Base-by-base conservation (phyloP, 140 eudicot species). In the Bidens hawaiensis region DNA sequence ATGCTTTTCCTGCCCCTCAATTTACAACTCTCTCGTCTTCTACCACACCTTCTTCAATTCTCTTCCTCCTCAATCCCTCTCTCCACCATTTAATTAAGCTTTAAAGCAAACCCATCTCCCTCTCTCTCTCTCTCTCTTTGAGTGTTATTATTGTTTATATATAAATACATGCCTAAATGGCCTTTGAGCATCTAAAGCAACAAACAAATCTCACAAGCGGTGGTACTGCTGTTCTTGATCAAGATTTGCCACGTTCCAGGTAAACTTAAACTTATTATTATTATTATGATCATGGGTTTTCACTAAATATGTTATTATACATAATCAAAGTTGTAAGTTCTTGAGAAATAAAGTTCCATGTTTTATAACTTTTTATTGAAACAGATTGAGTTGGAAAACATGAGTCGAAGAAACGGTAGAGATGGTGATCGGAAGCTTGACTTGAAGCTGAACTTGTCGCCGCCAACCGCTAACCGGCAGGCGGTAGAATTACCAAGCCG, bases 391-490 rank as follows among this genome's bases (percentile, higher is more conserved):
- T 58, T 41, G n/a, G 7, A 25, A 73, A 73, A 65, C 49, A 83
- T 83, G 95, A 86, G 83, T 31, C 31, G 78, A 62, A 76, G 91
- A 53, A 72, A 67, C 64, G 75, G 78, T 21, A 73, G 83, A 33
- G 68, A 53, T 73, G 67, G 73, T 69, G 76, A 64, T 18, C 65
- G 83, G 57, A 82, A 77, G 65, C 70, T 84, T 3, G 94, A 88
- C 75, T 77, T 88, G 81, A 85, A 82, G 85, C 75, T 84, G 57
- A 85, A 85, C 45, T 60, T 82, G 36, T 79, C 96, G 4, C 96
- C 94, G 7, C 83, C 86, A 2, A 57, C 73, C 75, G 67, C 16
- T 23, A 67, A 42, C 67, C 76, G 69, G 28, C 74, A 36, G 17
- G 16, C 76, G 0, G 77, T 59, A 30, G 87, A 70, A 23, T 71